These are phyloP conservation scores for Melampsora occidentalis DNA, from an alignment of 1,284 basidiomycete species.

Conservation along the genomic window DNA sequence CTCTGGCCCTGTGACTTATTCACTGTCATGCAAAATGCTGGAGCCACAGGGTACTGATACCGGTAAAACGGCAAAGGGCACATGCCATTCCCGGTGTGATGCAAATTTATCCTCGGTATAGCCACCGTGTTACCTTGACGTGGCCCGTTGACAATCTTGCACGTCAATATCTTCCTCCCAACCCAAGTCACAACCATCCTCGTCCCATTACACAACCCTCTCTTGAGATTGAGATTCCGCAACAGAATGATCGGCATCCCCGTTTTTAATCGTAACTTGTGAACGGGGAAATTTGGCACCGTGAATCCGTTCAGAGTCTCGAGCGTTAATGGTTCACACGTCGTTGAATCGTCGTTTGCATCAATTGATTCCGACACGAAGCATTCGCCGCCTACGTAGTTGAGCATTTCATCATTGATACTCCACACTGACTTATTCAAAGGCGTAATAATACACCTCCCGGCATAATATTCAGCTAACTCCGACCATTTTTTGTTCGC, in stretches of 20 bases:
- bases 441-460: neutral
- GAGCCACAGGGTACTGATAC: conserved; percentile 55
- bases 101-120: too few species aligned
- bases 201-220: conserved; percentile 21
- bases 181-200: neutral
- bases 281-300: neutral
- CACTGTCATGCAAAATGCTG: conserved; percentile 57
- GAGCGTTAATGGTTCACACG: neutral
- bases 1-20: conserved; percentile 59
- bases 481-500: too few species aligned
- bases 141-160: too few species aligned
- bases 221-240: neutral
- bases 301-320: too few species aligned
- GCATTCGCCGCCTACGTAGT: neutral
- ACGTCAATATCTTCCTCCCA: too few species aligned
- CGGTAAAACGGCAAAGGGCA: conserved; percentile 48
- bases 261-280: neutral
- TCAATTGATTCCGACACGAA: neutral
- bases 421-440: neutral
- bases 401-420: neutral
- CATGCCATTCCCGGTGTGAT: too few species aligned
- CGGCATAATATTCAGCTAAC: neutral
- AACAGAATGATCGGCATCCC: conserved; percentile 3
- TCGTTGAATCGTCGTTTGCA: too few species aligned
- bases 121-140: too few species aligned